phyloP scores from a whole-genome alignment of 352 stramenopile species.

The Pythium angustatum region DNA sequence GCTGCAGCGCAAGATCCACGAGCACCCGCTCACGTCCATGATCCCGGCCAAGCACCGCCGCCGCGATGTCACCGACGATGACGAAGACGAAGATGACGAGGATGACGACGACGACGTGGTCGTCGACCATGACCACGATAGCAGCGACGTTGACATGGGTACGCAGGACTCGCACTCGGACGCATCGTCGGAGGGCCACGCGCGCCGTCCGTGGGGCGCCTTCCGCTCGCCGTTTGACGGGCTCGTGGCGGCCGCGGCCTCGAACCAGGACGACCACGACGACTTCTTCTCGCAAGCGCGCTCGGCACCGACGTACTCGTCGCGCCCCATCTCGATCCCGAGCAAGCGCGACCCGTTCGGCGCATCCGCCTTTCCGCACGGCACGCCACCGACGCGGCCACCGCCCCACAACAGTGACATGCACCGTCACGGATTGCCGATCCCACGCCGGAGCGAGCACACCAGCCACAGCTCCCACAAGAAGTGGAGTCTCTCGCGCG shows the following conservation, averaged over 20 bases:
- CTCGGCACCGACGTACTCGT: slow-evolving; percentile 31
- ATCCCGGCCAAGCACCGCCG: slow-evolving; percentile 46
- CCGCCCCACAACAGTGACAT: slow-evolving; percentile 13
- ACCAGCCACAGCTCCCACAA: slow-evolving; percentile 31
- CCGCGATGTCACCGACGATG: slow-evolving; percentile 38
- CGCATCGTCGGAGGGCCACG: slow-evolving; percentile 19
- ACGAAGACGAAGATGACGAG: slow-evolving; percentile 45
- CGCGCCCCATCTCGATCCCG: slow-evolving; percentile 67
- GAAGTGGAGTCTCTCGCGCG: slow-evolving; percentile 61
- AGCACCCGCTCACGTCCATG: slow-evolving; percentile 69
- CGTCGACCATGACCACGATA: slow-evolving; percentile 32
- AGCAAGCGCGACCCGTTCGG: slow-evolving; percentile 21
- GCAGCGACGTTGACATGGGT: slow-evolving; percentile 36
- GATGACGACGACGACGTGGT: slow-evolving; percentile 46
- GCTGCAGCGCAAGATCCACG: slow-evolving; percentile 59
- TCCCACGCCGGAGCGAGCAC: slow-evolving; percentile 30
- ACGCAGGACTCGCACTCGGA: slow-evolving; percentile 24
- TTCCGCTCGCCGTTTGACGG: slow-evolving; percentile 71
- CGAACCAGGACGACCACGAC: slow-evolving; percentile 50
- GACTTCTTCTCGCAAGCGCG: slow-evolving; percentile 21
- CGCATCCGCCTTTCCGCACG: slow-evolving; percentile 3
- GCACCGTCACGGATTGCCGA: slow-evolving; percentile 24
- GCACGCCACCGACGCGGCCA: neutral
- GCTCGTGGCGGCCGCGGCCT: slow-evolving; percentile 58
- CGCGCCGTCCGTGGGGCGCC: slow-evolving; percentile 32